Evolutionary conservation across 2,329 filamentous ascomycete genomes (phyloP).

Genomic region (Xylariaceae sp.): DNA sequence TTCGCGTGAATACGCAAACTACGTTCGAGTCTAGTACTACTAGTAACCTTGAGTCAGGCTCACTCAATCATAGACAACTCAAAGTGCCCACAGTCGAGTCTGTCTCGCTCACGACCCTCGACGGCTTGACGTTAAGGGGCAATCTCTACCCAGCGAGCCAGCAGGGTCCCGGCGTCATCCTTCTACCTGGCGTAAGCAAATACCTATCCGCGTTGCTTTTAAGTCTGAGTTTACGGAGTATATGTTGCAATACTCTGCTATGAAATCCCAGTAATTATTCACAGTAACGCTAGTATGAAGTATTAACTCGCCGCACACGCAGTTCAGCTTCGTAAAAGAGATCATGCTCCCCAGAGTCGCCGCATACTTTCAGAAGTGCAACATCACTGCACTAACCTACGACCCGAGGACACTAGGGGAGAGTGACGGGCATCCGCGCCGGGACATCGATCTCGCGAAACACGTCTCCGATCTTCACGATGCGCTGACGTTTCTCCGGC

Average conservation of each 20-base stretch:
- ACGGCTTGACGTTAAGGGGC: neutral
- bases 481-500: constrained; percentile 2
- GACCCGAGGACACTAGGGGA: neutral
- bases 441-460: constrained; percentile 4
- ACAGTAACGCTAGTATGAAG: too few species aligned
- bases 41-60: too few species aligned
- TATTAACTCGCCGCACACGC: too few species aligned
- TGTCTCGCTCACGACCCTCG: neutral
- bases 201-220: too few species aligned
- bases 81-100: neutral
- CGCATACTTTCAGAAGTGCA: neutral
- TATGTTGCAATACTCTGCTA: too few species aligned
- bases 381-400: constrained; percentile 2
- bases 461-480: constrained; percentile 2
- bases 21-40: too few species aligned
- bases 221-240: too few species aligned
- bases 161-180: neutral
- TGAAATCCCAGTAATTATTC: too few species aligned
- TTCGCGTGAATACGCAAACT: too few species aligned
- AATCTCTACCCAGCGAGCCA: neutral
- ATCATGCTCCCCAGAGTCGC: neutral
- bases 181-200: neutral
- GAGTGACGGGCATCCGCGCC: constrained; percentile 1
- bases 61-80: too few species aligned
- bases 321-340: neutral